Evolutionary conservation across 176 grass and related monocot genomes (phyloP).

Genomic region (Lolium perenne): DNA sequence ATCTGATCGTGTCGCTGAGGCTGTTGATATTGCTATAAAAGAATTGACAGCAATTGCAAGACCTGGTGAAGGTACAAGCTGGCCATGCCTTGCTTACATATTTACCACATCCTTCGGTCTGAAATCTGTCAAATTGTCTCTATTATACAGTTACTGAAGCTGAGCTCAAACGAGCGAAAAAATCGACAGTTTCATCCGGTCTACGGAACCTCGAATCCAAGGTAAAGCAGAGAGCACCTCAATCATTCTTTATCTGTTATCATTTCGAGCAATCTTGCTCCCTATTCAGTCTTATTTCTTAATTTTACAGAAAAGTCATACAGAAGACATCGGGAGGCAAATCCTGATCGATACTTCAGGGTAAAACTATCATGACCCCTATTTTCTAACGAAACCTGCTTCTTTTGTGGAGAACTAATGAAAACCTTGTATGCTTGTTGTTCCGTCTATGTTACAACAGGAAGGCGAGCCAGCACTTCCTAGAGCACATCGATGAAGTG

Average conservation of each 20-base stretch:
- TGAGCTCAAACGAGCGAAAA: constrained; percentile 56
- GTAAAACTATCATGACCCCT: constrained; percentile 31
- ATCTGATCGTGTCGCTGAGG: constrained; percentile 48
- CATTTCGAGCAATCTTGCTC: not conserved
- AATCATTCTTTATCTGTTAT: not conserved
- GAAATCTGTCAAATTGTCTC: not conserved
- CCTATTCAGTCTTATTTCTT: not conserved
- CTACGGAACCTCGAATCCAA: constrained; percentile 58
- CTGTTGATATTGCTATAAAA: constrained; percentile 52
- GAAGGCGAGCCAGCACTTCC: constrained; percentile 50
- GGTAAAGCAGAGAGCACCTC: constrained; percentile 37
- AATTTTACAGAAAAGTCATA: constrained; percentile 30
- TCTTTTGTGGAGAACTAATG: not conserved
- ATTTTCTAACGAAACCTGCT: not conserved
- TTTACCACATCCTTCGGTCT: not conserved
- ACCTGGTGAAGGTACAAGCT: constrained; percentile 44
- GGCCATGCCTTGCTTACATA: not conserved
- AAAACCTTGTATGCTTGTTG: not conserved
- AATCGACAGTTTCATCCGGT: constrained; percentile 47
- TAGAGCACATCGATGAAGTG: constrained; percentile 50
- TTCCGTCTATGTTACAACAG: not conserved
- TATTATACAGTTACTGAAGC: constrained; percentile 49
- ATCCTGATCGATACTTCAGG: constrained; percentile 52
- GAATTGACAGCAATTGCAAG: constrained; percentile 55
- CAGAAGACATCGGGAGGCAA: constrained; percentile 61